These are phyloP conservation scores for Physaria fendleri DNA, from an alignment of 345 rosid genomes.

Conservation along the genomic window DNA sequence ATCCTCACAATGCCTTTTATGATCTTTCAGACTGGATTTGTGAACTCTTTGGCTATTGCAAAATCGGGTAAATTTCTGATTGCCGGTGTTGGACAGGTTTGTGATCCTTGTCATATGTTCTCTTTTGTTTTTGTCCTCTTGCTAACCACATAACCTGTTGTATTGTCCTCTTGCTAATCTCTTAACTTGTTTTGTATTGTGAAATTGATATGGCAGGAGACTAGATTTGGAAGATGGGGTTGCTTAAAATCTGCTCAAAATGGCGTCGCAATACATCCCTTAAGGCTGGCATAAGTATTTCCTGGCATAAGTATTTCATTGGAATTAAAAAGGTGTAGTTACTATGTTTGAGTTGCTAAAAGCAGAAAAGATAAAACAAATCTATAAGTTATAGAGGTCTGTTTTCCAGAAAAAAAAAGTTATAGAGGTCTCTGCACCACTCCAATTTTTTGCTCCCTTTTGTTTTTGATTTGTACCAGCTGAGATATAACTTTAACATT, in stretches of 20 bases:
- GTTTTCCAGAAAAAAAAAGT: too few species aligned
- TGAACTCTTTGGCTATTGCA: slow-evolving; percentile 87
- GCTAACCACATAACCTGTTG: neutral
- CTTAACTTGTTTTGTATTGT: neutral
- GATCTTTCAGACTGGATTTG: slow-evolving; percentile 69
- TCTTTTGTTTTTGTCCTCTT: neutral
- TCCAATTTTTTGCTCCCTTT: slow-evolving; percentile 11
- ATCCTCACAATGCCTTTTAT: slow-evolving; percentile 11
- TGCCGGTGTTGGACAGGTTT: slow-evolving; percentile 92
- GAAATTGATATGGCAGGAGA: slow-evolving; percentile 49
- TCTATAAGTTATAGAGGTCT: slow-evolving; percentile 13
- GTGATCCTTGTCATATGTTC: neutral
- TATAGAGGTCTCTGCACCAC: slow-evolving; percentile 1
- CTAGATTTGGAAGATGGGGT: slow-evolving; percentile 96
- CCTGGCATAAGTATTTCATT: slow-evolving; percentile 32
- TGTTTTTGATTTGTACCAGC: slow-evolving; percentile 13
- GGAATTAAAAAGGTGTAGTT: slow-evolving; percentile 2
- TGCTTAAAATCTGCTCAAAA: slow-evolving; percentile 46
- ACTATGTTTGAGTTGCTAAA: slow-evolving; percentile 8
- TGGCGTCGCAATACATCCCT: slow-evolving; percentile 70
- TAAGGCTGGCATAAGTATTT: slow-evolving; percentile 43
- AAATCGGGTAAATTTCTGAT: slow-evolving; percentile 77
- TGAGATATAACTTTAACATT: neutral
- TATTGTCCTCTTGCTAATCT: neutral
- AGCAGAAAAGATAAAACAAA: neutral